Conservation (phyloP, 805 yeast species). For the Hanseniaspora osmophila region DNA sequence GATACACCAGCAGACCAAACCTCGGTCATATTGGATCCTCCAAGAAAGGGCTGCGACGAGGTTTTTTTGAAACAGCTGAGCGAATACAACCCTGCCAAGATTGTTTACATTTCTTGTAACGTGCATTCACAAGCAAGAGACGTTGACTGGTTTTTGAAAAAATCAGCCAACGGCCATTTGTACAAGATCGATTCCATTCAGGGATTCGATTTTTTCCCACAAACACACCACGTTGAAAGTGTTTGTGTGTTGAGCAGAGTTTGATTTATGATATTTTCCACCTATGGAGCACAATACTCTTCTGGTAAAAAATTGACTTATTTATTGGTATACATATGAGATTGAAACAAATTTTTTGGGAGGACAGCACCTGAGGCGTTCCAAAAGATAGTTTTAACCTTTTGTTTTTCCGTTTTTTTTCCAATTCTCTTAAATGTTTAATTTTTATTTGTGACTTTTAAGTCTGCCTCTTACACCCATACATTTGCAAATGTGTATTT, state of each 20-base stretch:
- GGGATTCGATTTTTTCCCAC: constrained; percentile 95
- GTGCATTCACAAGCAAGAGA: constrained; percentile 97
- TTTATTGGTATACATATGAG: neutral
- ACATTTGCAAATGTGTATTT: too few relatives aligned
- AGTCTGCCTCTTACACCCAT: too few relatives aligned
- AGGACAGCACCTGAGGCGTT: too few relatives aligned
- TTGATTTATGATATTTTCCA: neutral
- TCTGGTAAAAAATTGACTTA: neutral
- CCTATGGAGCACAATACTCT: too few relatives aligned
- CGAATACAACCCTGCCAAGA: constrained; percentile 66
- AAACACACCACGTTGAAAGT: constrained; percentile 84
- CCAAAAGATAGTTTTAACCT: too few relatives aligned
- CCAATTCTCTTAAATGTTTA: too few relatives aligned
- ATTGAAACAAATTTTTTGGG: neutral
- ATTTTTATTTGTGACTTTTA: too few relatives aligned
- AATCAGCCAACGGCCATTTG: constrained; percentile 43
- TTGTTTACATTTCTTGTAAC: constrained; percentile 93
- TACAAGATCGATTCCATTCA: constrained; percentile 70
- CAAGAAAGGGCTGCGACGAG: constrained; percentile 92
- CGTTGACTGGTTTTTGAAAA: constrained; percentile 62
- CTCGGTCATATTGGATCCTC: constrained; percentile 88
- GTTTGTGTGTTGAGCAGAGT: constrained; percentile 50
- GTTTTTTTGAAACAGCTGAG: constrained; percentile 75
- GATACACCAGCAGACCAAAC: constrained; percentile 66
- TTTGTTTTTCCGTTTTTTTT: too few relatives aligned